Percentiles rank a stretch among this genome's conserved stretches.
phyloP scores from a whole-genome alignment of 352 stramenopile species.

The Globisporangium heterothallicum region DNA sequence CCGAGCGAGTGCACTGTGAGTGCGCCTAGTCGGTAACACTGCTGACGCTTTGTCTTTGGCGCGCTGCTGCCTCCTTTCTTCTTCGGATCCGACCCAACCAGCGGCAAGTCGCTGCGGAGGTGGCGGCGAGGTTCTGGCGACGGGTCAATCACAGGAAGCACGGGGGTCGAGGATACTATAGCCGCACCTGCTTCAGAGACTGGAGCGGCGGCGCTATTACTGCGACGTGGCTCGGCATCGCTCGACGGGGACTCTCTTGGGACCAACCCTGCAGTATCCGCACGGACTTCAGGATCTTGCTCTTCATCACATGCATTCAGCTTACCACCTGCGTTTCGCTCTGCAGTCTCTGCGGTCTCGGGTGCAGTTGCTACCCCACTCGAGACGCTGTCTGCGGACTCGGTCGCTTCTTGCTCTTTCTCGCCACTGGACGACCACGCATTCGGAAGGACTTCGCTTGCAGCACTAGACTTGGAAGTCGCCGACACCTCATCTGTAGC shows the following conservation, averaged over 20 bases:
- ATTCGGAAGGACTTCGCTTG: neutral
- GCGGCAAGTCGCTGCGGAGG: slow-evolving; percentile 39
- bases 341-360: neutral
- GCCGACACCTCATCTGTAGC: neutral
- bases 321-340: neutral
- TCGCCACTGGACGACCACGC: neutral
- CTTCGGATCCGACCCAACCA: slow-evolving; percentile 43
- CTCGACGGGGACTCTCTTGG: neutral
- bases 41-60: slow-evolving; percentile 36
- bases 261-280: neutral
- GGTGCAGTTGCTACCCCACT: neutral
- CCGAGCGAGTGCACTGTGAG: slow-evolving; percentile 80
- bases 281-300: neutral
- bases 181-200: neutral
- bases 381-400: neutral
- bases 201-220: neutral
- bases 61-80: slow-evolving; percentile 49
- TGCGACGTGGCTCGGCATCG: neutral
- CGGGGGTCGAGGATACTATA: slow-evolving; percentile 1
- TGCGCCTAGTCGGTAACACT: slow-evolving; percentile 68
- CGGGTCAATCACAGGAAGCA: slow-evolving; percentile 47
- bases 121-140: slow-evolving; percentile 30
- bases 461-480: neutral
- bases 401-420: neutral
- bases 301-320: neutral